phyloP scores from a whole-genome alignment of 805 yeast genomes.

The Ogataea saltuana region DNA sequence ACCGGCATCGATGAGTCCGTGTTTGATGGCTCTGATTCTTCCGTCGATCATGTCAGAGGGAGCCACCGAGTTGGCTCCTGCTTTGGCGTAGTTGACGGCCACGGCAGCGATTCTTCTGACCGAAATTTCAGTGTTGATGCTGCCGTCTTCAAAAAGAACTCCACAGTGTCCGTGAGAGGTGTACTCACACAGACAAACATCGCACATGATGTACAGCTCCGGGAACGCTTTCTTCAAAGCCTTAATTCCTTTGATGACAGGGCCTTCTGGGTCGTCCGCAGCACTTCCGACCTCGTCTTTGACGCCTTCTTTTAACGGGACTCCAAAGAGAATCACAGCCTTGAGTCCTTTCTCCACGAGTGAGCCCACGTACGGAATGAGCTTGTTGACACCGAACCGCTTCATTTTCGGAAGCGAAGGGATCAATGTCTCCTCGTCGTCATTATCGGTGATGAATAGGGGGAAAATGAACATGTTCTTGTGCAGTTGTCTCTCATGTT shows the following conservation, averaged over 20 bases:
- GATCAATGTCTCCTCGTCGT: constrained; percentile 75
- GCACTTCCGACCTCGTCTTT: constrained; percentile 84
- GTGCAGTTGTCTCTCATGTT: constrained; percentile 74
- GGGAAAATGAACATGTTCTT: constrained; percentile 94
- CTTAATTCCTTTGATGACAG: constrained; percentile 81
- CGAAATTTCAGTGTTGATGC: constrained; percentile 70
- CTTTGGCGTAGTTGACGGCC: constrained; percentile 91
- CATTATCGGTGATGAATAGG: constrained; percentile 75
- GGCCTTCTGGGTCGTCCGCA: constrained; percentile 96
- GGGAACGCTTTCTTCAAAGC: constrained; percentile 69
- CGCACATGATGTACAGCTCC: constrained; percentile 82
- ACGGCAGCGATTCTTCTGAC: constrained; percentile 89
- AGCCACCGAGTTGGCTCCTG: constrained; percentile 95
- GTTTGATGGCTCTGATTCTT: constrained; percentile 82
- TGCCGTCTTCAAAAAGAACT: constrained; percentile 80
- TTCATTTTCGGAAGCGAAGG: constrained; percentile 85
- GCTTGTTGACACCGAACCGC: constrained; percentile 79
- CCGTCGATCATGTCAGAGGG: constrained; percentile 99
- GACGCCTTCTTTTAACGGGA: constrained; percentile 69
- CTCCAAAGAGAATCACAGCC: constrained; percentile 91
- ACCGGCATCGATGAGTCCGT: constrained; percentile 75
- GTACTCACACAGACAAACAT: constrained; percentile 95
- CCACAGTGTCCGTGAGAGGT: constrained; percentile 99
- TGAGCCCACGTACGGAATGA: constrained; percentile 67
- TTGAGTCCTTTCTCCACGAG: constrained; percentile 79